Percentiles rank a stretch among this genome's conserved stretches.
These are phyloP conservation scores for Candida parachauliodes DNA, from an alignment of 805 yeast species.

Conservation along the genomic window DNA sequence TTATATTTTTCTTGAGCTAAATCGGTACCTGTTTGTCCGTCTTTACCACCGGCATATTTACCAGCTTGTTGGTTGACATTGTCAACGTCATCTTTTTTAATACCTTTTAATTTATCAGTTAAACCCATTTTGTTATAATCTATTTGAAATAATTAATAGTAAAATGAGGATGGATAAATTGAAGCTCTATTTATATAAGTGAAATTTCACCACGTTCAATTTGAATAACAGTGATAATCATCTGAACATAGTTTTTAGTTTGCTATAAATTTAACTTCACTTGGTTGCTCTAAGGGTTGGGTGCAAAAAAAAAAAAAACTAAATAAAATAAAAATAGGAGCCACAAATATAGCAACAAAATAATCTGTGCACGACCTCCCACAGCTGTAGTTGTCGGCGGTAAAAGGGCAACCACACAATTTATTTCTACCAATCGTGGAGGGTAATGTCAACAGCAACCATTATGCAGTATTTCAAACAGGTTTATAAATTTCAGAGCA, in stretches of 20 bases:
- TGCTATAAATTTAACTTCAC: background rate
- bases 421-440: background rate
- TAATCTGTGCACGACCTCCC: too few relatives aligned
- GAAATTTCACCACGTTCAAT: constrained; percentile 1
- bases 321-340: background rate
- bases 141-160: background rate
- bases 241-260: background rate
- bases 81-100: constrained; percentile 25
- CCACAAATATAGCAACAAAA: background rate
- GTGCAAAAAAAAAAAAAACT: constrained; percentile 1
- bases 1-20: constrained; percentile 24
- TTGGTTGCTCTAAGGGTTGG: constrained; percentile 2
- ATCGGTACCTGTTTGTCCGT: constrained; percentile 17
- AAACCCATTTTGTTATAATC: constrained; percentile 28
- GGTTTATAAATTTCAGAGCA: background rate
- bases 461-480: constrained; percentile 1
- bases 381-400: background rate
- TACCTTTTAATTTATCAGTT: constrained; percentile 31
- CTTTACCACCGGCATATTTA: constrained; percentile 8
- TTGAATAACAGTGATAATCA: too few relatives aligned
- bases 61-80: constrained; percentile 28
- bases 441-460: background rate
- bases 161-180: constrained; percentile 1
- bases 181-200: constrained; percentile 1
- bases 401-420: background rate